These are phyloP conservation scores for Chlorella vulgaris DNA, from an alignment of 139 green algal species.

Conservation along the genomic window DNA sequence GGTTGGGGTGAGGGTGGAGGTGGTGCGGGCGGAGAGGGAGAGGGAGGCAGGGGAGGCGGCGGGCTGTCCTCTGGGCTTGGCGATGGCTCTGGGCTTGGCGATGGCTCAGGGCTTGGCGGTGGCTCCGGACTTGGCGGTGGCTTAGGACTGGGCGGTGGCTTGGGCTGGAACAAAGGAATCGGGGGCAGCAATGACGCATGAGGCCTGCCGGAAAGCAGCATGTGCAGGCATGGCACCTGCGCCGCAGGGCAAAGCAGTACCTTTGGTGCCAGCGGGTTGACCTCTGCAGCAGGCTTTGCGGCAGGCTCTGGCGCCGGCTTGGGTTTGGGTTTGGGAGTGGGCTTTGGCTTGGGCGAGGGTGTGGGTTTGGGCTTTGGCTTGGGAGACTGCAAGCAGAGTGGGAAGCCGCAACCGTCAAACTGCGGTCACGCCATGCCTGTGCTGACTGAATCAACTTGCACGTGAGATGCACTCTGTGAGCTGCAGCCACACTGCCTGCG, in stretches of 20 bases:
- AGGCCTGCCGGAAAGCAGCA: no score
- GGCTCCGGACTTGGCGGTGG: background rate
- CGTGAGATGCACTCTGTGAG: no score
- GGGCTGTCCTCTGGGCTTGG: background rate
- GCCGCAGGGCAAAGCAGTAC: background rate
- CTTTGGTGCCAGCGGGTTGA: background rate
- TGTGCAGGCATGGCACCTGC: background rate
- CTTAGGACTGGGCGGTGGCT: background rate
- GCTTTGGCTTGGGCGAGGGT: background rate
- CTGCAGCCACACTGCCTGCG: background rate
- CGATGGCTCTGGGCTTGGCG: background rate
- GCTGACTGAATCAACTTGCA: no score
- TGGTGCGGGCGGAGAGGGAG: background rate
- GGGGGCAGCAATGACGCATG: no score
- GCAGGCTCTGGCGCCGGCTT: background rate
- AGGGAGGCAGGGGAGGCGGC: background rate
- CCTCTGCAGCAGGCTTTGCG: background rate
- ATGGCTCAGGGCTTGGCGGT: background rate
- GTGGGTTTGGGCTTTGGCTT: slow-evolving; percentile 3
- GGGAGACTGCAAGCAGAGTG: background rate
- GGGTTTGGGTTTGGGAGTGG: background rate
- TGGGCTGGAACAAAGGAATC: no score
- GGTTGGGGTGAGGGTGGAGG: background rate
- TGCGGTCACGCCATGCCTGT: no score
- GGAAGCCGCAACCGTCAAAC: no score